Percentiles rank a stretch among this genome's conserved stretches.
Conservation (phyloP, 2,329 filamentous ascomycete species). For the Alternaria burnsii region DNA sequence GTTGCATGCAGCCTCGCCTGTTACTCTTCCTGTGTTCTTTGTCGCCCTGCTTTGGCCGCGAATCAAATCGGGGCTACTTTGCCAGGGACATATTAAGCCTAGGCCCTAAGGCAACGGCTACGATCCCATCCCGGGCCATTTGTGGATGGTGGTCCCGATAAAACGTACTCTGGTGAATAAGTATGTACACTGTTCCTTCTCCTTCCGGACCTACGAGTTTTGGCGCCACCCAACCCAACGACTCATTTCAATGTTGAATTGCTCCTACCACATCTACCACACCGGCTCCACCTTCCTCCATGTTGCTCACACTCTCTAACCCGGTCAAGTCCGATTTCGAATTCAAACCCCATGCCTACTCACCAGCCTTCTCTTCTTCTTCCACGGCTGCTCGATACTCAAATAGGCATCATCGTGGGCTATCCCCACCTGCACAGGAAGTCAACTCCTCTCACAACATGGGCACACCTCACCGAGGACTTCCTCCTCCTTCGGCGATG, state of each 20-base stretch:
- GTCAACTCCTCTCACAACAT: slow-evolving; percentile 55
- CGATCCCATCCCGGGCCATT: slow-evolving; percentile 43
- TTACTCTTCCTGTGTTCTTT: slow-evolving; percentile 38
- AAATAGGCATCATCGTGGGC: slow-evolving; percentile 52
- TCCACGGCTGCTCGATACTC: slow-evolving; percentile 51
- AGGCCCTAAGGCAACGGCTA: slow-evolving; percentile 44
- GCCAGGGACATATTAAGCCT: slow-evolving; percentile 46
- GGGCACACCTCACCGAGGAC: slow-evolving; percentile 62
- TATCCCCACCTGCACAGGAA: slow-evolving; percentile 52
- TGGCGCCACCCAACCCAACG: slow-evolving; percentile 37
- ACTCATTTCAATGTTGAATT: slow-evolving; percentile 48
- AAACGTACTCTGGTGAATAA: slow-evolving; percentile 46
- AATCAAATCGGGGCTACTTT: slow-evolving; percentile 45
- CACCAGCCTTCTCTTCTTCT: slow-evolving; percentile 52
- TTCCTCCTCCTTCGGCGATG: slow-evolving; percentile 64
- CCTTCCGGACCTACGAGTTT: slow-evolving; percentile 42
- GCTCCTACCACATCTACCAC: slow-evolving; percentile 26
- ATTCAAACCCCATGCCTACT: slow-evolving; percentile 60
- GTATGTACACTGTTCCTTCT: slow-evolving; percentile 50
- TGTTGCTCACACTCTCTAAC: slow-evolving; percentile 62
- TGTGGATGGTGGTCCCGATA: slow-evolving; percentile 47
- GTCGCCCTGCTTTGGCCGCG: slow-evolving; percentile 45
- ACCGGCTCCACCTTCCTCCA: slow-evolving; percentile 42
- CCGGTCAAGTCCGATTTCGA: slow-evolving; percentile 58
- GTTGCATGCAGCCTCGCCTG: slow-evolving; percentile 41